phyloP scores from a whole-genome alignment of 1,139 yeast species.

The Yamadazyma trypodendri region DNA sequence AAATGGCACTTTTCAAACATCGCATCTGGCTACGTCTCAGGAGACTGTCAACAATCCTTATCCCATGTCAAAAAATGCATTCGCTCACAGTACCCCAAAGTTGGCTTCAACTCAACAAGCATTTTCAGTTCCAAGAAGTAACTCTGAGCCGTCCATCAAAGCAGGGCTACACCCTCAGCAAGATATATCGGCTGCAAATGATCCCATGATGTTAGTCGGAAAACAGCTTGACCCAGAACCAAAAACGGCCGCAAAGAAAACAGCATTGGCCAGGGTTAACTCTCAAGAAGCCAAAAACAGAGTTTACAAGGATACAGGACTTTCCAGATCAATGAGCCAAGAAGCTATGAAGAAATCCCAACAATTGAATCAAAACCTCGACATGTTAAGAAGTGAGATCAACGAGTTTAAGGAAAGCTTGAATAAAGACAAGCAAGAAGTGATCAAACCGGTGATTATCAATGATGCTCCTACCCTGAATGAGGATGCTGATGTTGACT shows the following conservation, averaged over 20 bases:
- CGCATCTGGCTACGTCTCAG: background rate
- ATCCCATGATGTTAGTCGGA: background rate
- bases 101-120: background rate
- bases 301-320: background rate
- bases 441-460: slow-evolving; percentile 12
- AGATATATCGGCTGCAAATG: background rate
- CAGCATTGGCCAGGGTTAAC: background rate
- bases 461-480: slow-evolving; percentile 13
- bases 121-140: slow-evolving; percentile 1
- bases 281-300: background rate
- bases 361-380: slow-evolving; percentile 44
- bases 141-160: background rate
- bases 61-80: background rate
- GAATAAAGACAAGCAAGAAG: slow-evolving; percentile 22
- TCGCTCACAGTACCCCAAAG: slow-evolving; percentile 1
- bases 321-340: slow-evolving; percentile 4
- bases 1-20: background rate
- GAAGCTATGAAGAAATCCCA: slow-evolving; percentile 22
- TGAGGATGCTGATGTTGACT: slow-evolving; percentile 22
- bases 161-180: background rate
- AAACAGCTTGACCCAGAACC: background rate
- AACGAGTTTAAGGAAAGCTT: slow-evolving; percentile 49
- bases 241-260: background rate
- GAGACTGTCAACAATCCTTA: background rate
- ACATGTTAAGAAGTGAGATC: slow-evolving; percentile 42